A percentile compares a stretch with the other conserved stretches of the same genome.
Evolutionary conservation across 176 grass and related monocot genomes (phyloP).

Genomic region (Rhynchospora tenuis): DNA sequence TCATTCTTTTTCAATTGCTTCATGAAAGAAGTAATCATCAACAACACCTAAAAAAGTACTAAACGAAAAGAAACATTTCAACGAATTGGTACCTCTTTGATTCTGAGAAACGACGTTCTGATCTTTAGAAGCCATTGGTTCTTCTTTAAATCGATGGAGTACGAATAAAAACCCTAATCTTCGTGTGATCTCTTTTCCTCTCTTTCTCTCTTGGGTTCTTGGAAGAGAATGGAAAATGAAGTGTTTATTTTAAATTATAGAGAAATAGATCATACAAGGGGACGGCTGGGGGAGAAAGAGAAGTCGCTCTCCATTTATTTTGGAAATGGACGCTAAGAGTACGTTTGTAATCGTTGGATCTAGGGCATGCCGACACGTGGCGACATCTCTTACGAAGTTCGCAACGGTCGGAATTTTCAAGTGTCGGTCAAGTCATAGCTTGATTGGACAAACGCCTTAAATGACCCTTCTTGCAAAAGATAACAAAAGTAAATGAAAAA

Average conservation of each 20-base stretch:
- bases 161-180: background rate
- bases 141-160: background rate
- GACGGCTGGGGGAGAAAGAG: background rate
- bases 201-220: slow-evolving; percentile 5
- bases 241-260: background rate
- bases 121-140: slow-evolving; percentile 16
- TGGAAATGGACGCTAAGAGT: background rate
- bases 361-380: background rate
- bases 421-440: background rate
- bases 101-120: slow-evolving; percentile 11
- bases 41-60: background rate
- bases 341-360: background rate
- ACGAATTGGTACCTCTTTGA: background rate
- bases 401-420: slow-evolving; percentile 18
- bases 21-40: background rate
- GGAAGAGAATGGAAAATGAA: background rate
- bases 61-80: background rate
- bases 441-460: background rate
- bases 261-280: slow-evolving; percentile 1
- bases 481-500: background rate
- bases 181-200: background rate
- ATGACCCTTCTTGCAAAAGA: background rate
- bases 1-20: background rate
- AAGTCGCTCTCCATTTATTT: background rate
- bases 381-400: background rate